Evolutionary conservation across 2,329 filamentous ascomycete species (phyloP).

Genomic region (Monosporascus sp.): DNA sequence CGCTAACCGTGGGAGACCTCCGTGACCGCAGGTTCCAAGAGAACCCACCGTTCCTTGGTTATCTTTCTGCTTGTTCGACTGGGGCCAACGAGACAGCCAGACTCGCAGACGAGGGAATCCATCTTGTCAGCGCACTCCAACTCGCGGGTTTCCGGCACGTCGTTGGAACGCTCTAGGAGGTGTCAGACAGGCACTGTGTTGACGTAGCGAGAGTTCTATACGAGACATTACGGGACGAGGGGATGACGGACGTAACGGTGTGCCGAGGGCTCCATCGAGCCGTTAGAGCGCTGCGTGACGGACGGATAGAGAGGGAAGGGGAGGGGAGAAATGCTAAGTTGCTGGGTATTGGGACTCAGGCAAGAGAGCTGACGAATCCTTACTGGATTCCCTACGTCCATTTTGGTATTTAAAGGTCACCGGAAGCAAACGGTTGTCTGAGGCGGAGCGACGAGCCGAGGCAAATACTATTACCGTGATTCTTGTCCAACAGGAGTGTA

Average conservation of each 20-base stretch:
- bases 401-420: too few relatives aligned
- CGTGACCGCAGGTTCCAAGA: constrained; percentile 10
- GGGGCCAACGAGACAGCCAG: constrained; percentile 13
- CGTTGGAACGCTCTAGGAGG: not conserved
- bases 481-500: too few relatives aligned
- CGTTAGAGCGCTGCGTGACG: constrained; percentile 1
- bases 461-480: too few relatives aligned
- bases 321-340: too few relatives aligned
- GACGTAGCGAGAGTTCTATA: constrained; percentile 4
- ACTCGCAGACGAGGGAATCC: constrained; percentile 31
- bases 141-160: constrained; percentile 6
- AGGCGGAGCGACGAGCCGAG: too few relatives aligned
- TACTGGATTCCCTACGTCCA: too few relatives aligned
- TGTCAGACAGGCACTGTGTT: not conserved
- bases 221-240: constrained; percentile 1
- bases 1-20: constrained; percentile 10
- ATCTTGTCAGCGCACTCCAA: constrained; percentile 32
- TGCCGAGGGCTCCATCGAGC: constrained; percentile 5
- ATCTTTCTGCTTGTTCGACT: constrained; percentile 33
- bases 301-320: too few relatives aligned
- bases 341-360: too few relatives aligned
- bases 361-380: too few relatives aligned
- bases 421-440: too few relatives aligned
- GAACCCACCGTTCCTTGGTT: constrained; percentile 26
- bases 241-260: constrained; percentile 4